Evolutionary conservation across 176 grass and related monocot genomes (phyloP), one percentile per base, ranked within the genome.

Genomic region (Tuctoria greenei): DNA sequence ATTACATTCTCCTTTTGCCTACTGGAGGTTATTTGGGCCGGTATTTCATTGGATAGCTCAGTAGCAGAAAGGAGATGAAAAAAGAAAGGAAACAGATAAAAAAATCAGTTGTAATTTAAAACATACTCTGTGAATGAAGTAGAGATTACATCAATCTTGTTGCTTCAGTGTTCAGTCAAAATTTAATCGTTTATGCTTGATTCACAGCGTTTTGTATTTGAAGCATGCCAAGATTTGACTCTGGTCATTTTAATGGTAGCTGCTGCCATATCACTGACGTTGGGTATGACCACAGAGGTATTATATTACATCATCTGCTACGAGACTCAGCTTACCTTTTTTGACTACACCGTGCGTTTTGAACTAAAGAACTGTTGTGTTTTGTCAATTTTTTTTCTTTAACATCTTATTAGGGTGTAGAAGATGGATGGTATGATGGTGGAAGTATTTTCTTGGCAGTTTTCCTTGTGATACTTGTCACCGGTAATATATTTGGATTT

Each of bases 401-500:
- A 57, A 26, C 47, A 73, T 39, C 15, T 71, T 66, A 66, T 87
- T 54, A 99, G 91, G 88, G 95, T 65, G 85, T 82, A 50, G 71
- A 90, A 75, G 87, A 99, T 81, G 91, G 95, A 86, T 99, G 91
- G 91, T 99, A 99, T 75, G 95, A 99, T 82, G 95, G 95, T 56
- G 95, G 95, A 78, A 99, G 95, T 71, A 95, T 99, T 73, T 82
- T 93, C 57, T 99, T 99, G 51, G 89, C 95, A 82, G 91, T 99
- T 82, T 73, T 99, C 82, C 87, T 99, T 79, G 95, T 99, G 71
- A 92, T 99, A 82, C 78, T 93, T 74, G 91, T 99, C 75, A 92
- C 91, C 20, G 95, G 95, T 99, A 94, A 77, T 80, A 45, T 39
- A 31, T 78, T 78, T 72, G 10, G 38, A 56, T 52, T 69, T 83